Percentiles rank a stretch among this genome's conserved stretches.
These are phyloP conservation scores for Pichia pseudocactophila DNA, from an alignment of 805 yeast genomes.

Conservation along the genomic window DNA sequence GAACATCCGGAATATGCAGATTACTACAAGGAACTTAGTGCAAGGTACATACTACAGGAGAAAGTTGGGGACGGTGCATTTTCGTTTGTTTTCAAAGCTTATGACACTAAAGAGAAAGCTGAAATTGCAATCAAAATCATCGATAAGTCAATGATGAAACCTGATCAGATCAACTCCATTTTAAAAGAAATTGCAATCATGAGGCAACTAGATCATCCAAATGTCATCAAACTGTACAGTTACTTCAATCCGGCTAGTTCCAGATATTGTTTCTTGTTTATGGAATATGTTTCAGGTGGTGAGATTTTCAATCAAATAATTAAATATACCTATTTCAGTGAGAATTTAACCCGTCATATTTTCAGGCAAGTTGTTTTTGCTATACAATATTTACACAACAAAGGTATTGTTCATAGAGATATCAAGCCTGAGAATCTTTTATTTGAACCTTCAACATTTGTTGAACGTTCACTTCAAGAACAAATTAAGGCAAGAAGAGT, in stretches of 20 bases:
- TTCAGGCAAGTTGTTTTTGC: constrained; percentile 64
- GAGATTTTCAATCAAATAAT: constrained; percentile 77
- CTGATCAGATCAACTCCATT: constrained; percentile 46
- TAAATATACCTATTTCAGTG: constrained; percentile 67
- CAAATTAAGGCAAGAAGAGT: constrained; percentile 36
- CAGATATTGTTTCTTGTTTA: constrained; percentile 48
- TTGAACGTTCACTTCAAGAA: constrained; percentile 34
- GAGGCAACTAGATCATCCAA: constrained; percentile 53
- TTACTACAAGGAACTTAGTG: constrained; percentile 23
- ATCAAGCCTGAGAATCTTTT: constrained; percentile 75
- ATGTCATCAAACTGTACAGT: constrained; percentile 48
- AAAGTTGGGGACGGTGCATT: constrained; percentile 83
- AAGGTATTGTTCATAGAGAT: constrained; percentile 69
- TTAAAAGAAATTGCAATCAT: constrained; percentile 67
- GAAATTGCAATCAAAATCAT: constrained; percentile 71
- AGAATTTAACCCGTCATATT: constrained; percentile 62
- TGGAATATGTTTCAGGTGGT: constrained; percentile 70
- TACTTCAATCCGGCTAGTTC: constrained; percentile 40
- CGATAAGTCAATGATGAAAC: constrained; percentile 45
- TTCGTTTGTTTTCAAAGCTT: constrained; percentile 72
- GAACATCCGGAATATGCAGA: constrained; percentile 12
- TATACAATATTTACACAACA: constrained; percentile 61
- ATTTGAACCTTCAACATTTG: constrained; percentile 45
- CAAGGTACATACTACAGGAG: constrained; percentile 21
- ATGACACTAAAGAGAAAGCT: constrained; percentile 34